phyloP scores from a whole-genome alignment of 2,329 filamentous ascomycete species.

The Pezicula rhizophila region DNA sequence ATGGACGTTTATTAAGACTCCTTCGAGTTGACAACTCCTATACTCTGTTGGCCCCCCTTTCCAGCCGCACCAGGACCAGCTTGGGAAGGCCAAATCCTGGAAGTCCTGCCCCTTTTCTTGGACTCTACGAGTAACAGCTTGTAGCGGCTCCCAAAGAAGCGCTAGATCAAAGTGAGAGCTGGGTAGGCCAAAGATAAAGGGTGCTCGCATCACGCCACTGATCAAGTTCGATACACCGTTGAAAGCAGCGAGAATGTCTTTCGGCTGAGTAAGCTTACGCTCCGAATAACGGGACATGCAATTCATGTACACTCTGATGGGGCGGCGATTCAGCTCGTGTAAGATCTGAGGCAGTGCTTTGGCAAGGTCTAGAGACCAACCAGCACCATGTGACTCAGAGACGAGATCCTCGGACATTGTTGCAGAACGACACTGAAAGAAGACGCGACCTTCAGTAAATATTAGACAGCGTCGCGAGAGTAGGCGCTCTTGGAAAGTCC shows the following conservation, averaged over 20 bases:
- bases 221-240: constrained; percentile 26
- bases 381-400: constrained; percentile 17
- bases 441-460: constrained; percentile 27
- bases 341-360: constrained; percentile 25
- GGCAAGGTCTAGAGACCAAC: constrained; percentile 27
- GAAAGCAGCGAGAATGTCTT: constrained; percentile 30
- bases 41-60: constrained; percentile 16
- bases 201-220: constrained; percentile 16
- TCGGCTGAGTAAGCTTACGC: constrained; percentile 19
- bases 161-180: constrained; percentile 30
- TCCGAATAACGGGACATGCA: constrained; percentile 26
- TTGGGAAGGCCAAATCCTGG: constrained; percentile 23
- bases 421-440: constrained; percentile 25
- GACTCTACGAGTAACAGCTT: background rate
- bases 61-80: constrained; percentile 33
- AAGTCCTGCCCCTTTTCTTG: background rate
- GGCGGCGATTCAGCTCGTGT: constrained; percentile 18
- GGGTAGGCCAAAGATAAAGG: constrained; percentile 27
- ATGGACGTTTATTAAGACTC: constrained; percentile 16
- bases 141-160: constrained; percentile 26
- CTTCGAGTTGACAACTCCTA: constrained; percentile 19
- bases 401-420: constrained; percentile 26
- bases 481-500: constrained; percentile 35
- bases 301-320: constrained; percentile 27
- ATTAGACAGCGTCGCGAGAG: constrained; percentile 30